Base-by-base conservation (phyloP, 225 moss, liverwort and hornwort genomes). In the Marchantia polymorpha region DNA sequence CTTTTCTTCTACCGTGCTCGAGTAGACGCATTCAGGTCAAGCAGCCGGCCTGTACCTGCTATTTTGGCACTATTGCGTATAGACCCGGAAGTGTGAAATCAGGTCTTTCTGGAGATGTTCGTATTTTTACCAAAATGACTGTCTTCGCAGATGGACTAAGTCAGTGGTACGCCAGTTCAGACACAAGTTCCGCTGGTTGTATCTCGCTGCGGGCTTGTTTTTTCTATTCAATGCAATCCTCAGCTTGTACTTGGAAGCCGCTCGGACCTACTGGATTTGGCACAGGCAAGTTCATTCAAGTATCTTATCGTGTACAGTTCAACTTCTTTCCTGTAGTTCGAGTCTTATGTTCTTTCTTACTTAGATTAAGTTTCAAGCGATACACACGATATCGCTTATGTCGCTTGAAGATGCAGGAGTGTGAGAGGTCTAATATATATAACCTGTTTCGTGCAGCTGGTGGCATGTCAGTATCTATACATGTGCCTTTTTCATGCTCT, bases 401-500 rank as follows among this genome's bases (percentile, higher is more conserved):
- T n/a, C n/a, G 39, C 39, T 39, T 39, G 2, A 39, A 39, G 39
- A 39, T 39, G 39, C 39, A 39, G 12, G 58, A 20, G 16, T 10
- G 0, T 58, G 58, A 58, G 14, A 20, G 13, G 15, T 15, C 58
- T 58, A 20, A 15, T 14, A 58, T 56, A 10, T 17, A 47, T 12
- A 30, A 12, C 14, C 30, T 70, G 8, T 11, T 67, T 0, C 49
- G 78, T 80, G 74, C 88, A 99, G 97, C 78, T 78, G 92, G 51
- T 99, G 97, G 97, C 97, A 99, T 80, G 82, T 94, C 19, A 84
- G 92, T 77, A 99, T 99, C 23, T 99, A 92, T 64, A 77, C 90
- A 7, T 91, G 93, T 10, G 90, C 91, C 4, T 94, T 91, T 73
- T 53, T 91, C 23, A 77, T 97, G 25, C 70, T 97, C 60, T 78